phyloP scores from a whole-genome alignment of 2,329 filamentous ascomycete genomes.

The Biscogniauxia sp. region DNA sequence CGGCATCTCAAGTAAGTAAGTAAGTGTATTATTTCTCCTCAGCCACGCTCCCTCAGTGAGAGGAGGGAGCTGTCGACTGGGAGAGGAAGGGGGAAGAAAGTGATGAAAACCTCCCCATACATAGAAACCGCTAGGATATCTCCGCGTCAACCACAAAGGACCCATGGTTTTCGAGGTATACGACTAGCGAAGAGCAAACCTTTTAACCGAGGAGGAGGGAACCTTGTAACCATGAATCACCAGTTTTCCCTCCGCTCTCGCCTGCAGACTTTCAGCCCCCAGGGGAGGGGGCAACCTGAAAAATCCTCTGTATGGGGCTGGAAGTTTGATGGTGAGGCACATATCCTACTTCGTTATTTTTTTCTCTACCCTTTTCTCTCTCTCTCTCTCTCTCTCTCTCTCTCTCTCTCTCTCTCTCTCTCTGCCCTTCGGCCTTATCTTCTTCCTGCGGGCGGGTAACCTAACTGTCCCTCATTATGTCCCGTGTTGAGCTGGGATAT shows the following conservation, averaged over 20 bases:
- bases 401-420: too few relatives aligned
- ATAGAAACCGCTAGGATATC: conserved; percentile 74
- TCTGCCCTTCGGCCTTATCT: too few relatives aligned
- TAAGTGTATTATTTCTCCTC: too few relatives aligned
- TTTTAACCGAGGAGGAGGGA: conserved; percentile 32
- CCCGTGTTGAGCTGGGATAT: too few relatives aligned
- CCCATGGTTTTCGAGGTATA: conserved; percentile 87
- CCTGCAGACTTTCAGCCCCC: conserved; percentile 71
- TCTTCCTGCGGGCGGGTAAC: too few relatives aligned
- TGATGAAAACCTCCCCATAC: not conserved
- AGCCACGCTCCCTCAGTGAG: too few relatives aligned
- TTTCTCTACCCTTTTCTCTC: too few relatives aligned
- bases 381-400: too few relatives aligned
- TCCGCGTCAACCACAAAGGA: conserved; percentile 68
- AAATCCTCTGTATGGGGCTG: conserved; percentile 56
- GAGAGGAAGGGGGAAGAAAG: not conserved
- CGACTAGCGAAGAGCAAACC: conserved; percentile 81
- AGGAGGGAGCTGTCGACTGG: too few relatives aligned
- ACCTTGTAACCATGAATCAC: conserved; percentile 44
- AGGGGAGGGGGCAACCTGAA: conserved; percentile 50
- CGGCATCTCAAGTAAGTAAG: too few relatives aligned
- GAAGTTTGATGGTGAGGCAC: conserved; percentile 86
- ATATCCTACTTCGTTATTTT: conserved; percentile 35
- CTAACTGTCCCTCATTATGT: too few relatives aligned
- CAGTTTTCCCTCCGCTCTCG: conserved; percentile 54